A percentile compares a stretch with the other conserved stretches of the same genome.
Conservation (phyloP, 1,284 basidiomycete genomes). For the Leccinum insolens region DNA sequence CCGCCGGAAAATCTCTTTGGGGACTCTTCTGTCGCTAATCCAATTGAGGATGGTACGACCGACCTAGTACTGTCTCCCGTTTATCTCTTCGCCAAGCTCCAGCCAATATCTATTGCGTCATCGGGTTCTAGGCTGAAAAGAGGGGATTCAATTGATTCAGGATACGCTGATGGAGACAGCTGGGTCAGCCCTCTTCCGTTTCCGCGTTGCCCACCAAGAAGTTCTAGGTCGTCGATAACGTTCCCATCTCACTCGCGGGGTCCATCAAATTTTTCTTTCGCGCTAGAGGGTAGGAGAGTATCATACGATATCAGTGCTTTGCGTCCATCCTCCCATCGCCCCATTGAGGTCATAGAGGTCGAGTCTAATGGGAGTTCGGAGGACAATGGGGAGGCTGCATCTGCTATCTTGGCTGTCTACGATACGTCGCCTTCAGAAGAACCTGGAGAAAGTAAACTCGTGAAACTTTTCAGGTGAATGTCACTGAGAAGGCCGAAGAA, state of each 20-base stretch:
- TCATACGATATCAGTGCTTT: constrained; percentile 16
- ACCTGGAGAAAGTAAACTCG: constrained; percentile 3
- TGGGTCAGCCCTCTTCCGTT: constrained; percentile 50
- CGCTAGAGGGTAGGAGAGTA: constrained; percentile 7
- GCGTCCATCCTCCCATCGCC: constrained; percentile 8
- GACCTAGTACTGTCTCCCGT: constrained; percentile 58
- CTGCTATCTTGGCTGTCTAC: constrained; percentile 25
- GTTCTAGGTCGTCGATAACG: constrained; percentile 50
- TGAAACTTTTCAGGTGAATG: constrained; percentile 9
- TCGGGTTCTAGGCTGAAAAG: constrained; percentile 29
- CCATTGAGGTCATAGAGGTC: constrained; percentile 17
- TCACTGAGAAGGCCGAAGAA: constrained; percentile 9
- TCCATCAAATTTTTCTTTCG: constrained; percentile 17
- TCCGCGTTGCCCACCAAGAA: constrained; percentile 54
- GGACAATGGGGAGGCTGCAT: constrained; percentile 24
- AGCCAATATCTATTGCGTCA: constrained; percentile 42
- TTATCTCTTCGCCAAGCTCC: constrained; percentile 50
- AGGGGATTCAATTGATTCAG: constrained; percentile 57
- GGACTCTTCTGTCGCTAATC: constrained; percentile 2
- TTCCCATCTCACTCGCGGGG: constrained; percentile 24
- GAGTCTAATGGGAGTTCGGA: constrained; percentile 14
- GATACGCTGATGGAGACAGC: constrained; percentile 51
- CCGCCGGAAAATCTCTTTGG: constrained; percentile 16
- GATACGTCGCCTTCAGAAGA: constrained; percentile 13
- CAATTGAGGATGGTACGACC: not conserved